Evolutionary conservation across 441 rosid species (phyloP), one percentile per base, ranked within the genome.

Genomic region (Populus tomentosa): DNA sequence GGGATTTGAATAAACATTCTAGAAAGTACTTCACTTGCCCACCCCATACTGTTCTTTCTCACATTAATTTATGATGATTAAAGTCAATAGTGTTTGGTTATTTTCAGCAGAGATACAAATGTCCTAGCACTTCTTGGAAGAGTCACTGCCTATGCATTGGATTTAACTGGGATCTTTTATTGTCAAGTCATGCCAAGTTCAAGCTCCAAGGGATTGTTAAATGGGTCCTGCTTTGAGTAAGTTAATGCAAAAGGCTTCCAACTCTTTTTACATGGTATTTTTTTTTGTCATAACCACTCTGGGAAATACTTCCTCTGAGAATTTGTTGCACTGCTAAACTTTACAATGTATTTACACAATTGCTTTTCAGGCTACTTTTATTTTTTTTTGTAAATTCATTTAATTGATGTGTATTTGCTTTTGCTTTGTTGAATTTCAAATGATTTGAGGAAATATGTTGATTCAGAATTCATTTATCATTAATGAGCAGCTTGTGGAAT

Each of bases 1-100:
- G 92, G 97, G 97, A 93, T 85, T 85, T 97, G 81, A 89, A 92
- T 86, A 90, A 87, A 89, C 94, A 93, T 81, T 90, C 90, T 69
- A 87, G 87, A 79, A 90, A 92, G 99, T 94, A 88, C 76, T 42
- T 81, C 35, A 36, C 76, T 74, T 77, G 42, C 67, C 74, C 73
- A 70, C 1, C 5, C 20, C 53, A 1, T 20, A 18, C 66, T 33
- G 71, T 24, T 7, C 61, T 38, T 40, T 14, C 4, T 50, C 16
- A 71, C 13, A 40, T 78, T 50, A 18, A 66, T 74, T 71, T 10
- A 74, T 20, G 7, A 23, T 73, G 67, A 21, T 24, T 73, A 21
- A 66, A n/a, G 23, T 30, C 8, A 53, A 14, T 38, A 20, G 9
- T 5, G 63, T 67, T 59, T 63, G 24, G 16, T 75, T 67, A 13